These are phyloP conservation scores for Oxytropis ochrocephala DNA, from an alignment of 306 rosid species.

Conservation along the genomic window DNA sequence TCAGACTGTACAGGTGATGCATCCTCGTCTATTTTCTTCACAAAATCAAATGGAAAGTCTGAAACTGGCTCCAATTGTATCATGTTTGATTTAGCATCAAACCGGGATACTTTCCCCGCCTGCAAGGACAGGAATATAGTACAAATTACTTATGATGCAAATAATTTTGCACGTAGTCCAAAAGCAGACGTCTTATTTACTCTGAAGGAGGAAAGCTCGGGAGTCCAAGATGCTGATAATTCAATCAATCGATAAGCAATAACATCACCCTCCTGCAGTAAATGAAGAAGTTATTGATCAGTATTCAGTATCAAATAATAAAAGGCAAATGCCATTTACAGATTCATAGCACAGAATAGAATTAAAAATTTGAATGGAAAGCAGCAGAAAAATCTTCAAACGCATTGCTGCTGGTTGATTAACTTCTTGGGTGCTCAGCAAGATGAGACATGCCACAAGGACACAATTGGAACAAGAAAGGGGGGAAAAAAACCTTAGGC, in stretches of 20 bases:
- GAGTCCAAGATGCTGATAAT: slow-evolving; percentile 82
- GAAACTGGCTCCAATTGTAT: slow-evolving; percentile 51
- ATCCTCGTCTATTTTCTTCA: slow-evolving; percentile 45
- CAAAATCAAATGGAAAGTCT: slow-evolving; percentile 64
- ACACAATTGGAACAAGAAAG: background rate
- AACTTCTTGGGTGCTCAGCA: background rate
- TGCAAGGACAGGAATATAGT: slow-evolving; percentile 27
- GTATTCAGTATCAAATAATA: background rate
- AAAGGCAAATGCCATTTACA: background rate
- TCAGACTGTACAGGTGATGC: slow-evolving; percentile 36
- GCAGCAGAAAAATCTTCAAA: slow-evolving; percentile 10
- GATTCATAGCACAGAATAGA: slow-evolving; percentile 9
- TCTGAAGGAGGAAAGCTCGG: slow-evolving; percentile 80
- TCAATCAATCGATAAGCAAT: slow-evolving; percentile 88
- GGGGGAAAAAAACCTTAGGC: slow-evolving; percentile 60
- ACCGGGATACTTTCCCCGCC: slow-evolving; percentile 70
- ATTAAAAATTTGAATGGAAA: slow-evolving; percentile 14
- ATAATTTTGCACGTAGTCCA: slow-evolving; percentile 9
- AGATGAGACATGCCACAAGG: background rate
- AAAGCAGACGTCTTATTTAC: slow-evolving; percentile 37
- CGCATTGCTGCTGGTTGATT: background rate
- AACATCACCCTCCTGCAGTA: slow-evolving; percentile 61
- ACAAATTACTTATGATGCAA: background rate
- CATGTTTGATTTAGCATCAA: slow-evolving; percentile 44
- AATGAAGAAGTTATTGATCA: slow-evolving; percentile 4